Base-by-base conservation (phyloP, 257 asterid genomes). In the Schizonepeta tenuifolia region DNA sequence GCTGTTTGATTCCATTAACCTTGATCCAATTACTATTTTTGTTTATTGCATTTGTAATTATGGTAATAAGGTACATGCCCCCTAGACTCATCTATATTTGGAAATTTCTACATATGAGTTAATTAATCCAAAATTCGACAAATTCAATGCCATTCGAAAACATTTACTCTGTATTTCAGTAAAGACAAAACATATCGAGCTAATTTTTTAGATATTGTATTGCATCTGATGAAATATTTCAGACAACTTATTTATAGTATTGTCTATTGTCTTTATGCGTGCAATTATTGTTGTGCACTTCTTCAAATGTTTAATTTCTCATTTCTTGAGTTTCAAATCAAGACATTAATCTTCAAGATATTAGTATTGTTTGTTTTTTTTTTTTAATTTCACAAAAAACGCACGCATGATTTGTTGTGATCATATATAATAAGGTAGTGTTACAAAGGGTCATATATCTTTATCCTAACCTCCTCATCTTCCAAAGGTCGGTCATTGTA, bases 1-100 rank as follows among this genome's bases (percentile, higher is more conserved):
- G 83, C 83, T 79, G 79, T 79, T 63, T 69, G 64, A 74, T 79
- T 74, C 83, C 79, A 43, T 78, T 74, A 79, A 69, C 28, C 71
- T 57, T 55, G 36, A 69, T 68, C 62, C 54, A 46, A 46, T 47
- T 31, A 53, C 67, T 22, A 15, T 11, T 22, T 33, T 21, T 44
- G 6, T 58, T 26, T 41, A 18, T 49, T 60, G 43, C 44, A 31
- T 53, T 54, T 43, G 10, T 5, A 28, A 54, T 11, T 56, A 28
- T 57, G 55, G 28, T 49, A 40, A 59, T 9, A 11, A 59, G 70
- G 41, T 69, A 18, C 79, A 66, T 21, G 49, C 60, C 71, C 49
- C 59, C 71, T 8, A 46, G 47, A 58, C 47, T 1, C 40, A 1
- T 41, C 44, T 53, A 70, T 43, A 61, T 33, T 70, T 56, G 18